Conservation (phyloP, 139 green algal genomes). For the Coelastrella sp. region DNA sequence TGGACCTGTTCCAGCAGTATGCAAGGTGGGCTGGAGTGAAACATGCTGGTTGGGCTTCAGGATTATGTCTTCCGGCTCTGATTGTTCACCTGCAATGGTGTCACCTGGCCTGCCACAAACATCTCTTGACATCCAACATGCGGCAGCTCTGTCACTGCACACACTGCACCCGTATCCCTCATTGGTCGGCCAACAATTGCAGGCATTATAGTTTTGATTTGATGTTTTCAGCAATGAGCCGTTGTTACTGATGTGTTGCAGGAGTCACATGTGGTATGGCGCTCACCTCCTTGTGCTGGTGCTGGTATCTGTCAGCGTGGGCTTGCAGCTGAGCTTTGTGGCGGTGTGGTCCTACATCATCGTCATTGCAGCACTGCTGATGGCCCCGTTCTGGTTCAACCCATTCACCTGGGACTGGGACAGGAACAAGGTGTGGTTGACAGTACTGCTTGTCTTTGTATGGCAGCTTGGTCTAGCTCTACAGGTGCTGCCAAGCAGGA, state of each 20-base stretch:
- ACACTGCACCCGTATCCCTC: too few species aligned
- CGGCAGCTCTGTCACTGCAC: too few species aligned
- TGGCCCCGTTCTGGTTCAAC: slow-evolving; percentile 45
- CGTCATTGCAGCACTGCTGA: slow-evolving; percentile 16
- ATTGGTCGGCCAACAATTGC: too few species aligned
- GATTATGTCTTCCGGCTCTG: neutral
- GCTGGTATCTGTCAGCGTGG: neutral
- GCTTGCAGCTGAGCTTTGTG: neutral
- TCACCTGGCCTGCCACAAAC: neutral
- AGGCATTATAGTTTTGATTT: too few species aligned
- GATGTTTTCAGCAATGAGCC: too few species aligned
- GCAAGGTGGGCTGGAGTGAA: neutral
- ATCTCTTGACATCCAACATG: too few species aligned
- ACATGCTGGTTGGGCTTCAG: neutral
- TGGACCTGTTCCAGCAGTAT: slow-evolving; percentile 36
- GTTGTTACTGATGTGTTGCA: neutral
- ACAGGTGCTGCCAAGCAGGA: neutral
- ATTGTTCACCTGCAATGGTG: neutral
- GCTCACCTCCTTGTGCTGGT: slow-evolving; percentile 19
- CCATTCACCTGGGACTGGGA: slow-evolving; percentile 34
- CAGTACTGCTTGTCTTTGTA: too few species aligned
- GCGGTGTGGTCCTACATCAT: slow-evolving; percentile 3
- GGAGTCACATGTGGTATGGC: slow-evolving; percentile 39
- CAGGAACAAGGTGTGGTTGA: slow-evolving; percentile 21
- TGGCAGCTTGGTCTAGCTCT: too few species aligned